Percentiles rank a stretch among this genome's conserved stretches.
phyloP scores from a whole-genome alignment of 495 filamentous ascomycete species.

The Penicillium diatomitis region DNA sequence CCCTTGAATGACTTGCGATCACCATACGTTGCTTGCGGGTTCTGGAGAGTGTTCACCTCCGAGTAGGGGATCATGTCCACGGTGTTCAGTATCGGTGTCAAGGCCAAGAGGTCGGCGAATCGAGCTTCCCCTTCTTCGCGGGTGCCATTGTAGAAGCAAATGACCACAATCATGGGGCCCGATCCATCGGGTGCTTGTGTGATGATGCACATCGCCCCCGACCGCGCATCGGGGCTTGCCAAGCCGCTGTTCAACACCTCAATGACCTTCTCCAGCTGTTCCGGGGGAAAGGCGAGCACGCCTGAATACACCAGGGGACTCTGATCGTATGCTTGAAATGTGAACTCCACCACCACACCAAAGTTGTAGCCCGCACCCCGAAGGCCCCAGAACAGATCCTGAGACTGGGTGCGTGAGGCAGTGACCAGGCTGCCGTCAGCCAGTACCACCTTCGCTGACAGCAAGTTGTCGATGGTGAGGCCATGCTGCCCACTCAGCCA shows the following conservation, averaged over 20 bases:
- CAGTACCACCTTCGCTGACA: conserved; percentile 40
- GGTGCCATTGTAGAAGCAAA: conserved; percentile 44
- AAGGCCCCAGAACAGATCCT: conserved; percentile 42
- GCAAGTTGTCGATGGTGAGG: conserved; percentile 43
- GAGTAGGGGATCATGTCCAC: conserved; percentile 33
- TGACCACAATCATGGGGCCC: conserved; percentile 29
- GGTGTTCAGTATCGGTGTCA: conserved; percentile 29
- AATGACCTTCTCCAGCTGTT: conserved; percentile 32
- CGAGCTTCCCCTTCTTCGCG: conserved; percentile 29
- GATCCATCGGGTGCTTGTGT: conserved; percentile 26
- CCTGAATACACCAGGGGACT: conserved; percentile 38
- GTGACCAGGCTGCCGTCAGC: conserved; percentile 38
- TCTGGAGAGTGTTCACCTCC: conserved; percentile 33
- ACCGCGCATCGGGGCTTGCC: conserved; percentile 21
- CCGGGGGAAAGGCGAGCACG: conserved; percentile 29
- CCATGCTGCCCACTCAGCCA: conserved; percentile 42
- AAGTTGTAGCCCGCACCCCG: conserved; percentile 40
- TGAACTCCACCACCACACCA: conserved; percentile 39
- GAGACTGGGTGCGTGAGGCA: conserved; percentile 28
- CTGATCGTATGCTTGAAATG: conserved; percentile 36
- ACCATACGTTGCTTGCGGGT: conserved; percentile 31
- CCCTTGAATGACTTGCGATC: conserved; percentile 40
- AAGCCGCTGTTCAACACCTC: conserved; percentile 30
- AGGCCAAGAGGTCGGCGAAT: conserved; percentile 27
- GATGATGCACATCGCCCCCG: conserved; percentile 30